Evolutionary conservation across 106 monocot species (phyloP).

Genomic region (Apostasia ramifera): DNA sequence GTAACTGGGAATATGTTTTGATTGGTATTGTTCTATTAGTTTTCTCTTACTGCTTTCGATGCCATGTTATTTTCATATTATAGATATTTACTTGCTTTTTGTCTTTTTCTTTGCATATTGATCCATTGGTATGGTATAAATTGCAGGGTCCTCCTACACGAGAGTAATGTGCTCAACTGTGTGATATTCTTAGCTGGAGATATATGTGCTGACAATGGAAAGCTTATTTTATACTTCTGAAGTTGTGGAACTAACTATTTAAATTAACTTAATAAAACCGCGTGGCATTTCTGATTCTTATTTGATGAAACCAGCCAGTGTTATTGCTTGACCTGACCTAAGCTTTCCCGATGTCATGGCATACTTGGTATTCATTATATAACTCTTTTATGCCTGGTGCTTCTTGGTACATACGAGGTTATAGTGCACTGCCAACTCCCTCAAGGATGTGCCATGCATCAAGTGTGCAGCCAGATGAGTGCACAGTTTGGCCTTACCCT

Average conservation of each 20-base stretch:
- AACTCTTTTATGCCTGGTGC: no score
- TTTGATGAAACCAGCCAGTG: no score
- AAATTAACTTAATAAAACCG: background rate
- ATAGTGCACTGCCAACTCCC: background rate
- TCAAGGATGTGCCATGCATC: background rate
- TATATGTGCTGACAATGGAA: conserved; percentile 52
- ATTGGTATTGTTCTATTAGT: no score
- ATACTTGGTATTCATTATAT: no score
- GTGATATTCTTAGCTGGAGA: conserved; percentile 81
- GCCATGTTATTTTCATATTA: no score
- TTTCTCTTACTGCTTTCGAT: no score
- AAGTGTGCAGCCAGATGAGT: background rate
- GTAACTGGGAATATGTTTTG: no score
- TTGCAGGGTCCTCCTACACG: conserved; percentile 71
- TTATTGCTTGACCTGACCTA: no score
- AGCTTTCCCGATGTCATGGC: no score
- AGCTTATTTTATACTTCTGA: conserved; percentile 28
- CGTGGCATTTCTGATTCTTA: background rate
- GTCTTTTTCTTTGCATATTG: conserved; percentile 25
- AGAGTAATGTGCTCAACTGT: conserved; percentile 60
- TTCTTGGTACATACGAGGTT: background rate
- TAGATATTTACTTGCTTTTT: background rate
- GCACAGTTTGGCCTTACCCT: background rate
- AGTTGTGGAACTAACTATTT: conserved; percentile 19
- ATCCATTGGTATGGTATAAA: conserved; percentile 65